phyloP scores from a whole-genome alignment of 768 basidiomycete genomes.

The Strobilomyces confusus region DNA sequence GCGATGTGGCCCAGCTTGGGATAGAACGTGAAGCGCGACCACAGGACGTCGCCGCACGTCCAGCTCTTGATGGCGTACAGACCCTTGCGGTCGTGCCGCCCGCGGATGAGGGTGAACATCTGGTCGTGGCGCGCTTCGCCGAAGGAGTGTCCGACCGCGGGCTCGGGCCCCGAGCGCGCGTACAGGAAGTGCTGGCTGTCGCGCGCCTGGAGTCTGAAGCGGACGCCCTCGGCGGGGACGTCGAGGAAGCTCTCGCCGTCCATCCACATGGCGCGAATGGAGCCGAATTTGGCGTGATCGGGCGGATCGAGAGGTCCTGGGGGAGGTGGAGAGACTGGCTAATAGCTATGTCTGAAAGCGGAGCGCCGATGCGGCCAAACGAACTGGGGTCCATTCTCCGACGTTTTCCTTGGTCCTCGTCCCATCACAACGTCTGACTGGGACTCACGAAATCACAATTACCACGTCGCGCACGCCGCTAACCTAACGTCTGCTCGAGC shows the following conservation, averaged over 20 bases:
- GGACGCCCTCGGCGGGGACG: neutral
- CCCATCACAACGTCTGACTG: too few relatives aligned
- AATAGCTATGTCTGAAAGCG: too few relatives aligned
- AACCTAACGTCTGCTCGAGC: too few relatives aligned
- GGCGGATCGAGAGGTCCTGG: neutral
- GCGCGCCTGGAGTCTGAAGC: neutral
- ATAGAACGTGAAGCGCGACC: neutral
- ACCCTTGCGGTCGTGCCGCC: neutral
- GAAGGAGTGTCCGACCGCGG: neutral
- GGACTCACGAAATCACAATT: too few relatives aligned
- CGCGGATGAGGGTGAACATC: constrained; percentile 4
- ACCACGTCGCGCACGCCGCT: too few relatives aligned
- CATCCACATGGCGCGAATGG: neutral
- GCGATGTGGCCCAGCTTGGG: neutral
- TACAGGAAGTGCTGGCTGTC: neutral
- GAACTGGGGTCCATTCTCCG: too few relatives aligned
- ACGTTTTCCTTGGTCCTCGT: too few relatives aligned
- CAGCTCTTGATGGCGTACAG: constrained; percentile 7
- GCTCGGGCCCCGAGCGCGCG: neutral
- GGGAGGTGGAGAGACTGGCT: neutral
- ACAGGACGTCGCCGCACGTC: constrained; percentile 1
- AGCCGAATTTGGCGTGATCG: neutral
- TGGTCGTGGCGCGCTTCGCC: neutral
- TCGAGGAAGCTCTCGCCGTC: neutral
- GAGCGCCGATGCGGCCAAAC: too few relatives aligned